Evolutionary conservation across 768 basidiomycete genomes (phyloP).

Genomic region (Suillus placidus): DNA sequence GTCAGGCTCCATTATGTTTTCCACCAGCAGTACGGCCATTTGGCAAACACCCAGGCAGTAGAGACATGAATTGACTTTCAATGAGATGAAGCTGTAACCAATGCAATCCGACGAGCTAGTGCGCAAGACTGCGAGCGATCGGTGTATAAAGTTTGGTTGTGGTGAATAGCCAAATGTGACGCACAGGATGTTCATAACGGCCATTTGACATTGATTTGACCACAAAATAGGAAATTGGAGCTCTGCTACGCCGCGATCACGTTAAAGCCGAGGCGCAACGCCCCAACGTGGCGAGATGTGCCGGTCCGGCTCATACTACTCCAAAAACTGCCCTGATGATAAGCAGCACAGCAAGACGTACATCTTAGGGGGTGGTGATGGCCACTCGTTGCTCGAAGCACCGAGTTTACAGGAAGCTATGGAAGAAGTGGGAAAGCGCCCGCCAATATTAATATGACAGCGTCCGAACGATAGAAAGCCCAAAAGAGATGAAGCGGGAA

Average conservation of each 20-base stretch:
- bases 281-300: neutral
- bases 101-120: neutral
- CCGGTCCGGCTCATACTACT: neutral
- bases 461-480: neutral
- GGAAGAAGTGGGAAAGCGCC: neutral
- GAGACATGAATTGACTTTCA: neutral
- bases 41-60: neutral
- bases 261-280: neutral
- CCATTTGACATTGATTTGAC: neutral
- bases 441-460: neutral
- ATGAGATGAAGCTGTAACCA: neutral
- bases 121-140: neutral
- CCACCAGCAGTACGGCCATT: neutral
- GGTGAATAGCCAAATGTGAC: neutral
- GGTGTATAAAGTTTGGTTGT: neutral
- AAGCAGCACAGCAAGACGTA: neutral
- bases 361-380: neutral
- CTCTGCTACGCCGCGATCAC: neutral
- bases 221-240: neutral
- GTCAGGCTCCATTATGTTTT: neutral
- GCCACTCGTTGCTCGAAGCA: neutral
- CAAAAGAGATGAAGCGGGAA: conserved; percentile 2
- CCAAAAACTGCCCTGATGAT: neutral
- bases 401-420: neutral
- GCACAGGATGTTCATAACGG: conserved; percentile 4